Percentiles rank a stretch among this genome's conserved stretches.
Evolutionary conservation across 306 rosid species (phyloP).

Genomic region (Lotus japonicus): DNA sequence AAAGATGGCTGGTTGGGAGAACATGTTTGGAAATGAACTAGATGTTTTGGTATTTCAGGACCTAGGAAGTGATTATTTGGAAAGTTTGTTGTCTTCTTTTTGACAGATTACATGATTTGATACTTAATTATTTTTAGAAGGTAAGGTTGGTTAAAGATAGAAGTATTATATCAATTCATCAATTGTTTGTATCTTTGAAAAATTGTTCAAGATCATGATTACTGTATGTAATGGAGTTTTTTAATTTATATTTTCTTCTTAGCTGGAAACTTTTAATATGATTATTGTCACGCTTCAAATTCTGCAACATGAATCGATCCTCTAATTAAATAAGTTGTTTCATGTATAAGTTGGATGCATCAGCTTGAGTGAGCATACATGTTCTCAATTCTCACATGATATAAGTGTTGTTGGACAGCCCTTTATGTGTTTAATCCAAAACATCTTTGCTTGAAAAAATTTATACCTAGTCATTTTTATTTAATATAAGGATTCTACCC

Average conservation of each 20-base stretch:
- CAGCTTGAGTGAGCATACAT: too few species aligned
- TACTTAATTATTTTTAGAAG: not conserved
- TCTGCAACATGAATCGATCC: too few species aligned
- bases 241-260: not conserved
- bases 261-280: not conserved
- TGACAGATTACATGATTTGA: constrained; percentile 21
- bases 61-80: constrained; percentile 78
- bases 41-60: constrained; percentile 74
- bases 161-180: not conserved
- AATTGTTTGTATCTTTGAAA: not conserved
- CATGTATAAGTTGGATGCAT: too few species aligned
- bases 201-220: not conserved
- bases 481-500: too few species aligned
- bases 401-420: too few species aligned
- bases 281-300: too few species aligned
- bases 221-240: not conserved
- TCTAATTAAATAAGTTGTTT: too few species aligned
- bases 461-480: too few species aligned
- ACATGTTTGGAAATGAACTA: constrained; percentile 28
- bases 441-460: too few species aligned
- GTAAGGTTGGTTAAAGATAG: not conserved
- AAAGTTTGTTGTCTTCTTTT: constrained; percentile 59
- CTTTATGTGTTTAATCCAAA: too few species aligned
- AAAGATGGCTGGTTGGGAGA: constrained; percentile 33
- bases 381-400: too few species aligned